Evolutionary conservation across 495 filamentous ascomycete species (phyloP), one percentile per base, ranked within the genome.

Genomic region (Penicillium malachiteum): DNA sequence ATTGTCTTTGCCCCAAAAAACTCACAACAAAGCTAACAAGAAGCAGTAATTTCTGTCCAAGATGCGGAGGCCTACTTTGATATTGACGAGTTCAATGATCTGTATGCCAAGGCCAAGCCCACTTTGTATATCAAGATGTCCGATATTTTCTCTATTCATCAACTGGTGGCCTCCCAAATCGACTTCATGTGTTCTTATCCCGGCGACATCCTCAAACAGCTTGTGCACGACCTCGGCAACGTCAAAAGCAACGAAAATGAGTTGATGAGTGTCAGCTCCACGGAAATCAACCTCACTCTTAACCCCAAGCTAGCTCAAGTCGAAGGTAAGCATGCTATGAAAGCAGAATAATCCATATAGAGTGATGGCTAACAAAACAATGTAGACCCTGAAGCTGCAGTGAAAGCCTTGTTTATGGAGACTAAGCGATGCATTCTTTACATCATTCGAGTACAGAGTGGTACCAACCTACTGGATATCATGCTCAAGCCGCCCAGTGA

Each of bases 71-170:
- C 83, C 43, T 91, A 92, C 17, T 98, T 96, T 68, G 95, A 97
- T 67, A 97, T 97, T 66, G 94, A 97, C 66, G 93, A 97, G 59
- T 97, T 93, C 80, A 96, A 97, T 60, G 94, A 99, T 64, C 82
- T 97, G 26, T 97, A 97, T 63, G 87, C 93, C 45, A 91, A 93
- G 63, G 92, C 90, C 48, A 96, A 96, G 65, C 94, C 94, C 3
- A 97, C 93, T 3, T 78, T 99, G 16, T 99, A 96, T 75, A 96
- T 99, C 72, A 99, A 99, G 72, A 91, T 97, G 86, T 83, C 88
- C 13, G 94, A 99, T 69, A 91, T 99, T 55, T 97, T 97, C 70
- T 88, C 95, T 17, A 92, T 99, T 52, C 94, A 99, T 64, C 89
- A 87, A 47, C 83, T 97, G 35, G 81, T 97, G 42, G 85, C 89